These are phyloP conservation scores for Lobosporangium transversale DNA, from an alignment of 192 early-diverging fungal genomes.

Conservation along the genomic window DNA sequence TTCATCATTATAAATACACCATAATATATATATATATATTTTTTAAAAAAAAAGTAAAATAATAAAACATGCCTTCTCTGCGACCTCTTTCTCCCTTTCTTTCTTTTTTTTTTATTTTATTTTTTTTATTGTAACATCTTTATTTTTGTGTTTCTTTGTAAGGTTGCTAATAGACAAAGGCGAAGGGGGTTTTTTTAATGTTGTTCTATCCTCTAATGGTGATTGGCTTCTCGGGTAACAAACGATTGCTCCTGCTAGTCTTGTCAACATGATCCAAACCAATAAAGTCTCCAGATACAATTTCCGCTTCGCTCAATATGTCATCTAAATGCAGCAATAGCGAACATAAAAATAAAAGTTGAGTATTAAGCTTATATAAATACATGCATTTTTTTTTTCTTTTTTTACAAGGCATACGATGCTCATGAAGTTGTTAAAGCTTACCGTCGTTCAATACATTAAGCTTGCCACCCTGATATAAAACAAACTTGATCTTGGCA, in stretches of 20 bases:
- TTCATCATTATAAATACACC: too few species aligned
- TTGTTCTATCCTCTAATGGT: slow-evolving; percentile 48
- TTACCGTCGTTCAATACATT: slow-evolving; percentile 40
- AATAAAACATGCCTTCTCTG: too few species aligned
- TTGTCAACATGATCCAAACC: slow-evolving; percentile 66
- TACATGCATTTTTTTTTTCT: neutral
- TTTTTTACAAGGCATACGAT: too few species aligned
- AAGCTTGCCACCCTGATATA: slow-evolving; percentile 6
- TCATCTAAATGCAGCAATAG: slow-evolving; percentile 10
- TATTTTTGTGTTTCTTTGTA: neutral
- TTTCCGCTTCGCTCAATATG: slow-evolving; percentile 36
- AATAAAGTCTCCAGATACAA: slow-evolving; percentile 43
- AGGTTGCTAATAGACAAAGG: neutral
- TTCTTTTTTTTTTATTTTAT: neutral
- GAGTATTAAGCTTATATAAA: neutral
- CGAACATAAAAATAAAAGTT: slow-evolving; percentile 1
- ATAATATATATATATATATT: too few species aligned
- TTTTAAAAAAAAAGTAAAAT: slow-evolving; percentile 4
- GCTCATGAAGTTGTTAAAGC: neutral
- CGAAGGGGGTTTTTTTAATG: neutral
- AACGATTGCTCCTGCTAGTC: slow-evolving; percentile 51
- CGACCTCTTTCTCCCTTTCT: neutral
- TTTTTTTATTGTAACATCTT: slow-evolving; percentile 2
- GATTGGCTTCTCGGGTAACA: slow-evolving; percentile 53
- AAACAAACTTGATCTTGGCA: slow-evolving; percentile 66